phyloP scores from a whole-genome alignment of 352 stramenopile genomes.

The Phytophthora palmivora region DNA sequence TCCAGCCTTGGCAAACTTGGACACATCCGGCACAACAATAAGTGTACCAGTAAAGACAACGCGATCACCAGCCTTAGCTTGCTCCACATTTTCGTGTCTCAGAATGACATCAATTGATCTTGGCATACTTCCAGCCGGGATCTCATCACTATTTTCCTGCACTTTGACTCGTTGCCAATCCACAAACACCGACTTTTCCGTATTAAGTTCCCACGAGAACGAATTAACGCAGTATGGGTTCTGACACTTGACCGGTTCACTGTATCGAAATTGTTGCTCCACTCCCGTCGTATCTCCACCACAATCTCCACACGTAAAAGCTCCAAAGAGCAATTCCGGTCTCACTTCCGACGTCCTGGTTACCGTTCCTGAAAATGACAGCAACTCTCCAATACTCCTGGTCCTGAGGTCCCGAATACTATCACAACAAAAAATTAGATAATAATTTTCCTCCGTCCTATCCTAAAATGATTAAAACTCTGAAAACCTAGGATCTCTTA shows the following conservation, averaged over 20 bases:
- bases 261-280: conserved; percentile 99
- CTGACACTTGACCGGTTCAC: conserved; percentile 95
- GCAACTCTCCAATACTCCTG: conserved; percentile 93
- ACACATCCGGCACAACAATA: conserved; percentile 97
- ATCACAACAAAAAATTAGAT: conserved; percentile 16
- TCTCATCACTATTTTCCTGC: conserved; percentile 99
- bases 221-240: conserved; percentile 97
- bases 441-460: conserved; percentile 11
- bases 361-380: conserved; percentile 95
- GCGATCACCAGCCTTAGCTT: conserved; percentile 95
- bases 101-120: conserved; percentile 97
- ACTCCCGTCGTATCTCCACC: conserved; percentile 91
- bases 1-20: conserved; percentile 84
- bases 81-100: conserved; percentile 98
- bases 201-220: conserved; percentile 84
- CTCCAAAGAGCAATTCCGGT: conserved; percentile 96
- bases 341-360: conserved; percentile 98
- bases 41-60: conserved; percentile 95
- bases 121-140: conserved; percentile 98
- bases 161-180: conserved; percentile 99
- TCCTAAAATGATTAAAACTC: conserved; percentile 18
- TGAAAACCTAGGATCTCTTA: conserved; percentile 25
- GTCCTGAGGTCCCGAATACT: conserved; percentile 94
- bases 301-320: conserved; percentile 97
- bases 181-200: conserved; percentile 95